Evolutionary conservation across 441 rosid species (phyloP), one percentile per base, ranked within the genome.

Genomic region (Jatropha podagrica): DNA sequence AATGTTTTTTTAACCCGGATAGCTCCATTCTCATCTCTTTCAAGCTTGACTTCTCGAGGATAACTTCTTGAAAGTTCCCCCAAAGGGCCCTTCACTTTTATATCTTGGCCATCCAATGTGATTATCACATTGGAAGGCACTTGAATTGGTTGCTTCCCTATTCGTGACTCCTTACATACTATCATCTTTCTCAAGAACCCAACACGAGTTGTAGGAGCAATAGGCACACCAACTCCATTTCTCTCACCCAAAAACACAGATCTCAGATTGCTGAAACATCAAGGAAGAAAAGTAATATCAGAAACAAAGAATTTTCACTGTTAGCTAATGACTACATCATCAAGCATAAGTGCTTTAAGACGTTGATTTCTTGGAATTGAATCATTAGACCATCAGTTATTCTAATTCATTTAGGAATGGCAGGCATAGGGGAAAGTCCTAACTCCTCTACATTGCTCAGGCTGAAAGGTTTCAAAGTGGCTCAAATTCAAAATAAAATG

Each of bases 81-180:
- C 38, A 95, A 79, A 11, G 98, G 99, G 70, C 99, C 97, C 78
- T 95, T 95, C 11, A 92, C 96, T 68, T 88, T 88, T 69, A 95
- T 74, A 79, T 77, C 84, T 78, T 88, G 98, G 59, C 88, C 93
- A 80, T 86, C 91, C 83, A 93, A 60, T 8, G 86, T 82, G 63
- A 95, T 69, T 71, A 95, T 89, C 78, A 95, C 95, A 77, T 84
- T 95, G 42, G 88, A 76, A 4, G 99, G 99, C 58, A 95, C 94
- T 76, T 73, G 75, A 54, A 92, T 85, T 0, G 96, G 98, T 77
- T 88, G 95, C 89, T 95, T 93, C 61, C 98, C 97, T 40, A 95
- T 92, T 74, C 98, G 84, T 42, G 98, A 95, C 84, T 95, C 99
- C 82, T 93, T 95, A 77, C 97, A 93, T 80, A 86, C 85, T 26